phyloP scores from a whole-genome alignment of 192 early-diverging fungal species.

The Gamsiella multidivaricata region DNA sequence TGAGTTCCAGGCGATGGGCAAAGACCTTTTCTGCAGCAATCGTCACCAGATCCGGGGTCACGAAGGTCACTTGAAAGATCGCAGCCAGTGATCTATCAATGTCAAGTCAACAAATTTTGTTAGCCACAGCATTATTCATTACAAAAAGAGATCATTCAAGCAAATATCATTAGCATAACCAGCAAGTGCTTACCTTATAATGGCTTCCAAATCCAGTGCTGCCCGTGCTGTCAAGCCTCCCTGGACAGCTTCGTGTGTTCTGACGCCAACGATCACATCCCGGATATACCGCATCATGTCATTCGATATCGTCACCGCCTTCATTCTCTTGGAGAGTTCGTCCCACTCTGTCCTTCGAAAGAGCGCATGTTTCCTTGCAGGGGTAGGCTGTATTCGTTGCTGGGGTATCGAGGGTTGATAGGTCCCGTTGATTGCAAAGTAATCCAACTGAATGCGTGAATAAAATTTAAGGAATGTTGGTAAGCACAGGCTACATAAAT shows the following conservation, averaged over 20 bases:
- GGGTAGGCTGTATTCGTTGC: conserved; percentile 21
- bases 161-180: neutral
- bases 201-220: conserved; percentile 60
- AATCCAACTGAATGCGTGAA: conserved; percentile 31
- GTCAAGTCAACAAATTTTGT: neutral
- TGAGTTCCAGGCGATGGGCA: conserved; percentile 58
- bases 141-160: too few species aligned
- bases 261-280: conserved; percentile 68
- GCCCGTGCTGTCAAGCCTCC: conserved; percentile 65
- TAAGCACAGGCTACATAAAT: neutral
- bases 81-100: conserved; percentile 57
- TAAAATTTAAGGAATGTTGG: neutral
- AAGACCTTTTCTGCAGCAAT: conserved; percentile 70
- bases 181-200: conserved; percentile 54
- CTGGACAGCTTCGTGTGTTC: conserved; percentile 64
- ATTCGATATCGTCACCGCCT: conserved; percentile 58
- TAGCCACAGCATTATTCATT: too few species aligned
- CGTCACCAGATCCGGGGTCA: conserved; percentile 64
- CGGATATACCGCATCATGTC: conserved; percentile 67
- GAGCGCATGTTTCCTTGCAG: conserved; percentile 31
- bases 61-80: conserved; percentile 60
- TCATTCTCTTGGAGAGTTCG: conserved; percentile 54
- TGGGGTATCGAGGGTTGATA: conserved; percentile 34
- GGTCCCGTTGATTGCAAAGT: conserved; percentile 49
- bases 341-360: conserved; percentile 59